Conservation (phyloP, 768 basidiomycete species). For the Lyophyllum atratum region DNA sequence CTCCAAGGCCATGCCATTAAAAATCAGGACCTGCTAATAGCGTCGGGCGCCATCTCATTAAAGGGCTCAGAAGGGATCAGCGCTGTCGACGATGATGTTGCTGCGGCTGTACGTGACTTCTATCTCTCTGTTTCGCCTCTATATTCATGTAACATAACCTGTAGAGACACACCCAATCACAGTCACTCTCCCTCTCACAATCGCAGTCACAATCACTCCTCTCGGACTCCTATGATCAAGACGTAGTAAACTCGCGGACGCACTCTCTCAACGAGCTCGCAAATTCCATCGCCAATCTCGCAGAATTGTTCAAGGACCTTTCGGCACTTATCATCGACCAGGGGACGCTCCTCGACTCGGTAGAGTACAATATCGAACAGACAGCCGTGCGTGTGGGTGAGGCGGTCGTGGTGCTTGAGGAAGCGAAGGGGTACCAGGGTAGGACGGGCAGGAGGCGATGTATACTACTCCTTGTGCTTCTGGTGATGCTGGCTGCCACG, state of each 20-base stretch:
- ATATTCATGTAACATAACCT: neutral
- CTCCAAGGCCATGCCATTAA: slow-evolving; percentile 98
- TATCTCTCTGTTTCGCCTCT: slow-evolving; percentile 5
- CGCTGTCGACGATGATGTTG: slow-evolving; percentile 89
- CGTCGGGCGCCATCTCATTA: slow-evolving; percentile 80
- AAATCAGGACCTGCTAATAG: slow-evolving; percentile 91
- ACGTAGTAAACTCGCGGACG: slow-evolving; percentile 46
- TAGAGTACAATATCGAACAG: slow-evolving; percentile 97
- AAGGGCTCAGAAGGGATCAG: slow-evolving; percentile 81
- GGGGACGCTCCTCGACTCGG: slow-evolving; percentile 92
- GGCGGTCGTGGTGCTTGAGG: slow-evolving; percentile 81
- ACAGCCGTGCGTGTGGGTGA: slow-evolving; percentile 80
- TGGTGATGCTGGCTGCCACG: slow-evolving; percentile 86
- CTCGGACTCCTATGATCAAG: slow-evolving; percentile 41
- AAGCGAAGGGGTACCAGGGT: slow-evolving; percentile 88
- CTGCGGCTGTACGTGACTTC: slow-evolving; percentile 68
- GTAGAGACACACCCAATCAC: slow-evolving; percentile 33
- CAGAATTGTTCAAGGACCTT: slow-evolving; percentile 96
- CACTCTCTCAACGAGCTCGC: slow-evolving; percentile 89
- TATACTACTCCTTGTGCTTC: slow-evolving; percentile 87
- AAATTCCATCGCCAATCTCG: slow-evolving; percentile 85
- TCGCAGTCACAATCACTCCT: slow-evolving; percentile 37
- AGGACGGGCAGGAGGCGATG: slow-evolving; percentile 91
- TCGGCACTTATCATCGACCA: slow-evolving; percentile 95
- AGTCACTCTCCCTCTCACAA: slow-evolving; percentile 37